phyloP scores from a whole-genome alignment of 768 basidiomycete genomes.

The Naganishia onofrii region DNA sequence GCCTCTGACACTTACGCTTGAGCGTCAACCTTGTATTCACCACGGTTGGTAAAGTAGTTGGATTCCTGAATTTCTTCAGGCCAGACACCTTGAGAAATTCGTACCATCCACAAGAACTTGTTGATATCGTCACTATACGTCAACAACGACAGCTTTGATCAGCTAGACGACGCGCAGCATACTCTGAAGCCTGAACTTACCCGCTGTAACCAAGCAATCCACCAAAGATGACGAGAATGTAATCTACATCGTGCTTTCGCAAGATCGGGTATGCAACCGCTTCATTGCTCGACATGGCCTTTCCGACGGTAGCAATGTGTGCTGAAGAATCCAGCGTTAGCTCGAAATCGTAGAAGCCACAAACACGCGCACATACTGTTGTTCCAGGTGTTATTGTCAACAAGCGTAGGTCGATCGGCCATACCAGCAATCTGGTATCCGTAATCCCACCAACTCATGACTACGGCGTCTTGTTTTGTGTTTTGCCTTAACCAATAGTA shows the following conservation, averaged over 20 bases:
- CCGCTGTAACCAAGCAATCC: constrained; percentile 91
- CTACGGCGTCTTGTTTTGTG: constrained; percentile 83
- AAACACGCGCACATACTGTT: constrained; percentile 70
- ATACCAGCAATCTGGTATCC: constrained; percentile 99
- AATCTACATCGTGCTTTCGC: constrained; percentile 91
- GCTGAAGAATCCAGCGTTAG: constrained; percentile 53
- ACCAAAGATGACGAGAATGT: constrained; percentile 95
- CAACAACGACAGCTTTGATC: neutral
- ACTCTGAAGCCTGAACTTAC: constrained; percentile 32
- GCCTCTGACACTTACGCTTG: constrained; percentile 58
- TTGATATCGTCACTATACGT: constrained; percentile 85
- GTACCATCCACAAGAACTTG: constrained; percentile 98
- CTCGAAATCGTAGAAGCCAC: constrained; percentile 45
- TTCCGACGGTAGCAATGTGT: constrained; percentile 97
- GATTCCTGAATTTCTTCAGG: constrained; percentile 96
- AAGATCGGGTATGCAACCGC: constrained; percentile 96
- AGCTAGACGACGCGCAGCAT: neutral
- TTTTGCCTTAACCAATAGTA: constrained; percentile 99
- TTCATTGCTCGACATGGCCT: constrained; percentile 91
- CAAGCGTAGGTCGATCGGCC: constrained; percentile 64
- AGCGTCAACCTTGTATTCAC: constrained; percentile 91
- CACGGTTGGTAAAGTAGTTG: constrained; percentile 85
- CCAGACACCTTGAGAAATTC: constrained; percentile 80
- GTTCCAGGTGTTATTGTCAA: constrained; percentile 78
- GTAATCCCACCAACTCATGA: constrained; percentile 99